These are phyloP conservation scores for Cladophialophora psammophila DNA, from an alignment of 2,329 filamentous ascomycete genomes.

Conservation along the genomic window DNA sequence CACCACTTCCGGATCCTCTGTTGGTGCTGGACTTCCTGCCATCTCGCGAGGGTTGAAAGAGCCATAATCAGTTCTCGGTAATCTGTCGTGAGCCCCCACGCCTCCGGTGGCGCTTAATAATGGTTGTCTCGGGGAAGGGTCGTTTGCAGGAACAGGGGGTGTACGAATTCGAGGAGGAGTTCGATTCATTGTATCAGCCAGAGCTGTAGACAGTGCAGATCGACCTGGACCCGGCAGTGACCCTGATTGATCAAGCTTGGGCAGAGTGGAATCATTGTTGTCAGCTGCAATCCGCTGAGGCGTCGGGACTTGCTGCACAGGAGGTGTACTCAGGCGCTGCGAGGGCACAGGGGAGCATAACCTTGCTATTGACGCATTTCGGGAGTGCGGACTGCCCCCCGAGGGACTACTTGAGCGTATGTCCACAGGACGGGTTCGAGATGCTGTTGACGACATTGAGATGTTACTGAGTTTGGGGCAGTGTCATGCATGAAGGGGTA, in stretches of 20 bases:
- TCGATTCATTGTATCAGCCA: constrained; percentile 74
- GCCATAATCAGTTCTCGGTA: constrained; percentile 77
- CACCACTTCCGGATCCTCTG: constrained; percentile 88
- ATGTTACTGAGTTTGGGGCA: not conserved
- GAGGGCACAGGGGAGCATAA: constrained; percentile 65
- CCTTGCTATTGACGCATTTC: constrained; percentile 62
- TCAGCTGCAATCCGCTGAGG: constrained; percentile 56
- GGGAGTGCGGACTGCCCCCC: constrained; percentile 51
- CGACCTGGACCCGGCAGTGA: constrained; percentile 78
- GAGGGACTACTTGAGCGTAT: constrained; percentile 34
- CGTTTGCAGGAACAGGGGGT: constrained; percentile 48
- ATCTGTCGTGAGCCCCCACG: constrained; percentile 55
- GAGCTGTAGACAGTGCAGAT: constrained; percentile 86
- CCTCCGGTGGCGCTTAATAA: constrained; percentile 64
- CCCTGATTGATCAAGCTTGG: constrained; percentile 64
- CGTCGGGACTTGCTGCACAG: constrained; percentile 59
- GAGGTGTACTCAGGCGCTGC: constrained; percentile 53
- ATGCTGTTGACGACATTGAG: constrained; percentile 30
- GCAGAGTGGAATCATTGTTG: constrained; percentile 63
- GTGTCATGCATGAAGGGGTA: not conserved
- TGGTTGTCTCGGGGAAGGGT: constrained; percentile 23
- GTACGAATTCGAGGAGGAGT: constrained; percentile 52
- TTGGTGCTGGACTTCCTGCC: constrained; percentile 63
- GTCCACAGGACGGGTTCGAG: constrained; percentile 31
- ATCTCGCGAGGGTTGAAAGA: constrained; percentile 75